Percentiles rank a stretch among this genome's conserved stretches.
These are phyloP conservation scores for Chaetomium strumarium DNA, from an alignment of 2,329 filamentous ascomycete species.

Conservation along the genomic window DNA sequence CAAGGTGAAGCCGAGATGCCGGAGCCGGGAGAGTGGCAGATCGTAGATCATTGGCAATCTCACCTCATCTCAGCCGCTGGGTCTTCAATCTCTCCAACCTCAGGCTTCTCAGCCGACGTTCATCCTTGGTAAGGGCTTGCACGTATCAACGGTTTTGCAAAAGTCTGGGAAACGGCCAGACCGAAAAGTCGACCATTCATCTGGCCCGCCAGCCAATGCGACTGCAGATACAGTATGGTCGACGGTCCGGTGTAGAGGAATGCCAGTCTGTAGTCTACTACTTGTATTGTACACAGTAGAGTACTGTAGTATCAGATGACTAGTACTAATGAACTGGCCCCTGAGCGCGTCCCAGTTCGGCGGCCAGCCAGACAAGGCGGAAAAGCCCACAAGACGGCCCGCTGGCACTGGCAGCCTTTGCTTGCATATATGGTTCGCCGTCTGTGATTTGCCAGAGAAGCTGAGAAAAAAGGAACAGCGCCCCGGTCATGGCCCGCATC, in stretches of 20 bases:
- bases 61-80: slow-evolving; percentile 1
- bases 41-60: slow-evolving; percentile 11
- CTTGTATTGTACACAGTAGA: too few relatives aligned
- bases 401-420: neutral
- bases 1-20: neutral
- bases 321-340: too few relatives aligned
- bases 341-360: slow-evolving; percentile 1
- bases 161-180: neutral
- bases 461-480: neutral
- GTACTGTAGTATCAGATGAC: slow-evolving; percentile 1
- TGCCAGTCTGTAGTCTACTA: too few relatives aligned
- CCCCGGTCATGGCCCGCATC: slow-evolving; percentile 9
- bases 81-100: neutral
- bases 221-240: neutral
- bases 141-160: neutral
- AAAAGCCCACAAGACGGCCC: neutral
- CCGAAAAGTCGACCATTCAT: too few relatives aligned
- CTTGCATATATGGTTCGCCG: neutral
- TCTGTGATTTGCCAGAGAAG: neutral
- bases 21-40: neutral
- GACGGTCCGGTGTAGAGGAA: neutral
- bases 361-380: neutral
- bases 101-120: neutral
- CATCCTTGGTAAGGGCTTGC: neutral
- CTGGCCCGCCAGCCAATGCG: too few relatives aligned